Percentiles rank a stretch among this genome's conserved stretches.
Evolutionary conservation across 1,139 yeast genomes (phyloP).

Genomic region (Pichia sp.): DNA sequence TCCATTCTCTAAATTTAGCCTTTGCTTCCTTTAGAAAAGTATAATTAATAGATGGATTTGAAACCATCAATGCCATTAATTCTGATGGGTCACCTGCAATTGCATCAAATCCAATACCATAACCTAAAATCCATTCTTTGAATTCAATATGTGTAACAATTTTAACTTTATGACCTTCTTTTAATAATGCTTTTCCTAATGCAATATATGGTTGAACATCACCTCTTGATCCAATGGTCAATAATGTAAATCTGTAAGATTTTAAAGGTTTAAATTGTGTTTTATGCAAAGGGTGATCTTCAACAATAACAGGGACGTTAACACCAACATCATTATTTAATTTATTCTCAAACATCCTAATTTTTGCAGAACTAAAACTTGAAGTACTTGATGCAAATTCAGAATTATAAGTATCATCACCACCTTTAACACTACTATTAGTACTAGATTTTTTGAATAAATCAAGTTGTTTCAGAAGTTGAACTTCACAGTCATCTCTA

Average conservation of each 20-base stretch:
- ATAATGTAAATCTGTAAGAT: slow-evolving; percentile 55
- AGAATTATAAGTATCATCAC: slow-evolving; percentile 17
- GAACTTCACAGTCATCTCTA: slow-evolving; percentile 66
- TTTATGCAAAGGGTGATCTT: slow-evolving; percentile 51
- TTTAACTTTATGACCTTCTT: slow-evolving; percentile 77
- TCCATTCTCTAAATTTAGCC: slow-evolving; percentile 72
- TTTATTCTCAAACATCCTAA: slow-evolving; percentile 58
- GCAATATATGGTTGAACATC: slow-evolving; percentile 97
- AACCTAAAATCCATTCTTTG: slow-evolving; percentile 60
- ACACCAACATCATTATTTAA: slow-evolving; percentile 53
- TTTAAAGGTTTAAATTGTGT: slow-evolving; percentile 49
- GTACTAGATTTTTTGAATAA: slow-evolving; percentile 19
- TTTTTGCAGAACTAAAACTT: slow-evolving; percentile 41
- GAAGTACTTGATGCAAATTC: slow-evolving; percentile 21
- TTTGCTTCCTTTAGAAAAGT: slow-evolving; percentile 80
- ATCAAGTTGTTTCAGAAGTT: slow-evolving; percentile 49
- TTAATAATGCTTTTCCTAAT: slow-evolving; percentile 65
- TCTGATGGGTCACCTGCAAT: slow-evolving; percentile 94
- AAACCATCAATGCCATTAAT: slow-evolving; percentile 86
- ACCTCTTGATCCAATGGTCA: slow-evolving; percentile 92
- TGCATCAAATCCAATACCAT: slow-evolving; percentile 62
- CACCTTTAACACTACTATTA: slow-evolving; percentile 7
- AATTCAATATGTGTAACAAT: slow-evolving; percentile 86
- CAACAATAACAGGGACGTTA: slow-evolving; percentile 60
- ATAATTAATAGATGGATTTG: slow-evolving; percentile 82